These are phyloP conservation scores for Nematodospora valgi DNA, from an alignment of 805 yeast genomes.

Conservation along the genomic window DNA sequence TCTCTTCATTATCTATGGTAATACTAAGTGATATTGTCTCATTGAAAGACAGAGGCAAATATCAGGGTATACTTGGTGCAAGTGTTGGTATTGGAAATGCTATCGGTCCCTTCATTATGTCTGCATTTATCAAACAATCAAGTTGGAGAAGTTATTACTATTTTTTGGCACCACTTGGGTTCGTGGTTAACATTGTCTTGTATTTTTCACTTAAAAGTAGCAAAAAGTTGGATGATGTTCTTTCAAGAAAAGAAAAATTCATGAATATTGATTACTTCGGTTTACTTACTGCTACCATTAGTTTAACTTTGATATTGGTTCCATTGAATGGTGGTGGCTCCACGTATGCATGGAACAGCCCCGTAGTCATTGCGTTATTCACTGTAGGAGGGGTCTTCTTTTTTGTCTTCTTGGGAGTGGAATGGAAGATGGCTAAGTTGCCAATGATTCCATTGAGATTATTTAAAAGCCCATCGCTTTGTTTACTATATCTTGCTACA, in stretches of 20 bases:
- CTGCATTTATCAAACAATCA: conserved; percentile 40
- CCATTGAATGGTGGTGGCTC: conserved; percentile 56
- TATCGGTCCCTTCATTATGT: conserved; percentile 54
- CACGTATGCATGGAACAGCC: conserved; percentile 51
- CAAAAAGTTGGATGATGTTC: conserved; percentile 20
- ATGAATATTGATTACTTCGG: conserved; percentile 49
- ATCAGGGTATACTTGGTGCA: conserved; percentile 53
- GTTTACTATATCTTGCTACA: conserved; percentile 36
- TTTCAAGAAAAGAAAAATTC: conserved; percentile 31
- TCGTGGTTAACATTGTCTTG: conserved; percentile 25
- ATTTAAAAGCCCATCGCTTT: conserved; percentile 28
- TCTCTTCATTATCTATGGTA: conserved; percentile 48
- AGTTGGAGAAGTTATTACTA: conserved; percentile 56
- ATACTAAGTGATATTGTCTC: conserved; percentile 53
- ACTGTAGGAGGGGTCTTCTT: conserved; percentile 42
- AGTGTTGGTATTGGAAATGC: conserved; percentile 51
- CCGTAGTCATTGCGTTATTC: conserved; percentile 49
- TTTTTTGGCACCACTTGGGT: conserved; percentile 41
- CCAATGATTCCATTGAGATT: conserved; percentile 49
- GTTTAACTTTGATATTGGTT: conserved; percentile 42
- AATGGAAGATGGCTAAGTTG: conserved; percentile 35
- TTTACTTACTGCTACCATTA: conserved; percentile 37
- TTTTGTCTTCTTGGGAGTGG: conserved; percentile 35
- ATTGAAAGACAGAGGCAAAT: conserved; percentile 50
- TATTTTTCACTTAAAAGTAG: conserved; percentile 35